Evolutionary conservation across 2,329 filamentous ascomycete genomes (phyloP), one percentile per base, ranked within the genome.

Genomic region (Emydomyces testavorans): DNA sequence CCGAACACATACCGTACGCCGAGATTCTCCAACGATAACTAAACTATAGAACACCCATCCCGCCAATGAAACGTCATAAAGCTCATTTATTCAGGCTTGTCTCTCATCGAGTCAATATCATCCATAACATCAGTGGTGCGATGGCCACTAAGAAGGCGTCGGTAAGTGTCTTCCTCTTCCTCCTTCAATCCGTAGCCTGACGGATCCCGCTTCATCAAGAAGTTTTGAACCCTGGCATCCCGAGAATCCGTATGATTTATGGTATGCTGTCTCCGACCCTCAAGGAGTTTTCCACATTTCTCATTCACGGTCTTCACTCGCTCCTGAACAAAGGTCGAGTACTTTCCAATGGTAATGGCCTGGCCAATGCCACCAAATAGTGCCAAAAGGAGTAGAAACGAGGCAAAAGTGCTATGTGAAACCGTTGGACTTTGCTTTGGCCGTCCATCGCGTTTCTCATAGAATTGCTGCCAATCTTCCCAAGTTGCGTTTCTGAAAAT

Each of bases 381-480:
- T 10, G 84, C 77, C 29, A 88, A 72, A 2, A 81, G 65, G 24
- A 86, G 67, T 5, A 96, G 69, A n/a, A 94, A 65, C 4, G 77
- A 71, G 6, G 82, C 77, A 60, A 96, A 96, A 10, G 80, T 75
- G 35, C 80, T 78, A 60, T 94, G 94, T 50, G 83, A 85, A 67
- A 90, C 80, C 2, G 47, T 48, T 10, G 47, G 48, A 6, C 51
- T 44, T 45, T 53, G 51, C 6, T 37, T 40, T 23, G 45, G 44
- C 2, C 44, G 35, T 7, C 40, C 51, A 18, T 50, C 72, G 64
- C 60, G 71, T 64, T 63, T 72, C 64, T 78, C 71, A 57, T 85
- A 76, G 81, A 83, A 94, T 37, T 74, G 75, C 68, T 94, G 86
- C 89, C 89, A 95, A 63, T 98, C 92, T 63, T 98, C 92, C 92